These are phyloP conservation scores for Angophora floribunda DNA, from an alignment of 345 rosid species.

Conservation along the genomic window DNA sequence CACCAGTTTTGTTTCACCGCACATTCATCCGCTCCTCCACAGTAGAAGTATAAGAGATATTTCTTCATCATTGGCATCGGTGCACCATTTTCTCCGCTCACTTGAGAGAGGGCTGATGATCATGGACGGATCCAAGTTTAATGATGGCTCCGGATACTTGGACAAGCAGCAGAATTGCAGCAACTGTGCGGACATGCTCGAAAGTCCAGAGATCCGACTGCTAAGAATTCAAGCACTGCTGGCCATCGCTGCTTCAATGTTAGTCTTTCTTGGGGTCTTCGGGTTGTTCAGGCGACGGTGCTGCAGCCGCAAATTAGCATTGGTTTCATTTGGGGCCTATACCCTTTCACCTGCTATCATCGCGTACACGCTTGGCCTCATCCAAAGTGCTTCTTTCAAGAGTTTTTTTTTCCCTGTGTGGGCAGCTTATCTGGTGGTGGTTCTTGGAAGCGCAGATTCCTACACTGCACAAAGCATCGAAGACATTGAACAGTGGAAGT, in stretches of 20 bases:
- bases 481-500: no score
- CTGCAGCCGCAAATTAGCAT: no score
- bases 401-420: accelerated
- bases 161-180: not conserved
- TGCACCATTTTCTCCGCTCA: not conserved
- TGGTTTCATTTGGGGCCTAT: no score
- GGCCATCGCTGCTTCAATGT: no score
- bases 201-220: not conserved
- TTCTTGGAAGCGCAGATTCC: no score
- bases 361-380: no score
- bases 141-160: not conserved
- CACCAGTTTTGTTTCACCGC: not conserved
- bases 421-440: no score
- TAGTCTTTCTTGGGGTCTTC: no score
- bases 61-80: not conserved
- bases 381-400: accelerated
- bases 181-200: not conserved
- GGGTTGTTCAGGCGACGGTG: no score
- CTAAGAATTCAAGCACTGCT: not conserved
- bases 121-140: not conserved
- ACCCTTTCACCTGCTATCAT: accelerated
- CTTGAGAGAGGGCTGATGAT: not conserved
- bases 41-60: not conserved
- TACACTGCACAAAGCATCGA: no score
- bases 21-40: not conserved